Evolutionary conservation across 169 alveolate genomes (phyloP).

Genomic region (Theileria sp.): DNA sequence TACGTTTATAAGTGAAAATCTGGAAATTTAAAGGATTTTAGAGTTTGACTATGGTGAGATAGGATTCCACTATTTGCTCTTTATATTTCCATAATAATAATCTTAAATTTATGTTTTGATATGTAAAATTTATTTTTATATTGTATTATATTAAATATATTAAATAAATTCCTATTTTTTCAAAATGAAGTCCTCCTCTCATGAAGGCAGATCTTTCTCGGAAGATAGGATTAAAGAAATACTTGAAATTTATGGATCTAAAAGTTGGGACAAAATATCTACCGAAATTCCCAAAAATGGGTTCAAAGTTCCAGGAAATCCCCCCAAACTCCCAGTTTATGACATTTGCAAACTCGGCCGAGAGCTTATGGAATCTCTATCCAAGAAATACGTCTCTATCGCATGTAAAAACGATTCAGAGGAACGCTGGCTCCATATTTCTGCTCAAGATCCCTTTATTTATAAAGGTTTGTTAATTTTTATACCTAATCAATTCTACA

Average conservation of each 20-base stretch:
- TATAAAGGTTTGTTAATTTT: constrained; percentile 34
- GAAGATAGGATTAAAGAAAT: constrained; percentile 25
- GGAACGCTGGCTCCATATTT: constrained; percentile 47
- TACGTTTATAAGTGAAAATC: not conserved
- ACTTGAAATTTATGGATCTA: constrained; percentile 25
- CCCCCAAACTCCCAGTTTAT: not conserved
- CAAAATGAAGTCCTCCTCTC: not conserved
- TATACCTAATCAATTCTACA: not conserved
- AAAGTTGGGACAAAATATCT: constrained; percentile 46
- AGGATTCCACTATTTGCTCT: constrained; percentile 8
- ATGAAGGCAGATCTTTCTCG: constrained; percentile 35
- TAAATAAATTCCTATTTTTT: not conserved
- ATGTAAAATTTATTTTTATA: not conserved
- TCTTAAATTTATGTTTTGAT: not conserved
- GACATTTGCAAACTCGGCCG: constrained; percentile 45
- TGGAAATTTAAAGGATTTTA: not conserved
- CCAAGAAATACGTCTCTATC: constrained; percentile 33
- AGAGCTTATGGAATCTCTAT: constrained; percentile 29
- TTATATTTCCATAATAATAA: not conserved
- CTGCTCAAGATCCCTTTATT: constrained; percentile 57
- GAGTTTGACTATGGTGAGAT: not conserved
- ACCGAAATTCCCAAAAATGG: constrained; percentile 14
- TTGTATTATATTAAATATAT: not conserved
- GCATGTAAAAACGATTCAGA: constrained; percentile 44
- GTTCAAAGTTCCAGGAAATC: not conserved